Evolutionary conservation across 1,139 yeast species (phyloP).

Genomic region (Suzukiozyma palmioleophila): DNA sequence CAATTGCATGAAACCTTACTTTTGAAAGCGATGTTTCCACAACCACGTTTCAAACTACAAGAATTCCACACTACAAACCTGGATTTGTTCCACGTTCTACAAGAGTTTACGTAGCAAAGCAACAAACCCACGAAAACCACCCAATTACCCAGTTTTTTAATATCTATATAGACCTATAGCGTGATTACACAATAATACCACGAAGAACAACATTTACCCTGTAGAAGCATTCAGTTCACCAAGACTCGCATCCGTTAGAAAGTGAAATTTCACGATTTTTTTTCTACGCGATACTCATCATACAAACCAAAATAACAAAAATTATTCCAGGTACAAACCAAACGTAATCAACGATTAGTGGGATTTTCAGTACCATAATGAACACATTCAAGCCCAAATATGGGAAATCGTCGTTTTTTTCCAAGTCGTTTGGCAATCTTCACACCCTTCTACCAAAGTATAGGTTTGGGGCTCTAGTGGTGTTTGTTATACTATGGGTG

Average conservation of each 20-base stretch:
- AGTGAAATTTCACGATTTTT: not conserved
- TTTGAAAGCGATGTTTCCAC: too few relatives aligned
- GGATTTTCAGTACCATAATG: constrained; percentile 9
- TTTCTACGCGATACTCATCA: not conserved
- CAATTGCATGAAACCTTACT: not conserved
- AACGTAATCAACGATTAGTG: not conserved
- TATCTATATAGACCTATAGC: too few relatives aligned
- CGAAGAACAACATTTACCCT: too few relatives aligned
- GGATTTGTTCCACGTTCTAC: too few relatives aligned
- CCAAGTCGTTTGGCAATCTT: constrained; percentile 36
- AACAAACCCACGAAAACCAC: too few relatives aligned
- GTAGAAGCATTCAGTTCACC: too few relatives aligned
- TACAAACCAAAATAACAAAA: not conserved
- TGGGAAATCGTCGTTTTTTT: constrained; percentile 17
- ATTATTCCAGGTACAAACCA: not conserved
- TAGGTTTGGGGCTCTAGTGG: constrained; percentile 14
- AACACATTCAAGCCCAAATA: constrained; percentile 23
- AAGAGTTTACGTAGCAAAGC: too few relatives aligned
- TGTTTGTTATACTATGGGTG: constrained; percentile 18
- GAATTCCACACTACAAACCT: too few relatives aligned
- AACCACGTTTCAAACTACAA: too few relatives aligned
- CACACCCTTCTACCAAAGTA: constrained; percentile 15
- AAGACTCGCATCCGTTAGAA: too few relatives aligned
- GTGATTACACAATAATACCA: too few relatives aligned
- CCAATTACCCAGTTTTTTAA: too few relatives aligned